Conservation (phyloP, 2,329 filamentous ascomycete genomes). For the Aureobasidium sp. region DNA sequence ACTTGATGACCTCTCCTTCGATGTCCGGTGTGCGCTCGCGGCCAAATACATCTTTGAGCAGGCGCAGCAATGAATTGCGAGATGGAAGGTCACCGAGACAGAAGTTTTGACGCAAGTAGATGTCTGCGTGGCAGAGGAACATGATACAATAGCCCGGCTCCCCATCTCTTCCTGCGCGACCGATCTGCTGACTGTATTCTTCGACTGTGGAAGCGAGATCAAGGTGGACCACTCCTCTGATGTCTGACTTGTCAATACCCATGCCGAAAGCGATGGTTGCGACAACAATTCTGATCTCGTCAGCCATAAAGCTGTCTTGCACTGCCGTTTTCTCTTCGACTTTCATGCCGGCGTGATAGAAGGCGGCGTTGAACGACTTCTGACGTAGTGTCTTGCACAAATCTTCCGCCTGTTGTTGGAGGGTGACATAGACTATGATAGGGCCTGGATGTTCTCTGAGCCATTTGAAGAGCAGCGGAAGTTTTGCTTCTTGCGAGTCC, state of each 20-base stretch:
- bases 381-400: conserved; percentile 35
- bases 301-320: conserved; percentile 49
- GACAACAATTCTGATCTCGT: conserved; percentile 40
- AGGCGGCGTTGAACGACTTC: conserved; percentile 36
- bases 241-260: conserved; percentile 52
- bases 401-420: conserved; percentile 47
- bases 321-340: conserved; percentile 38
- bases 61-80: conserved; percentile 38
- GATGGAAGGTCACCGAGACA: conserved; percentile 55
- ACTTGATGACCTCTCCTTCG: conserved; percentile 41
- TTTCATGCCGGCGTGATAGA: conserved; percentile 48
- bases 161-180: conserved; percentile 50
- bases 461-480: conserved; percentile 42
- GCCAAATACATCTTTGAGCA: conserved; percentile 48
- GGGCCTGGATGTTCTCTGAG: conserved; percentile 46
- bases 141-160: conserved; percentile 50
- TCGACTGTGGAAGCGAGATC: conserved; percentile 48
- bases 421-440: conserved; percentile 55
- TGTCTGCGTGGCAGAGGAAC: conserved; percentile 51
- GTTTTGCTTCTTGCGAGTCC: conserved; percentile 39
- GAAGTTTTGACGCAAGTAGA: conserved; percentile 54
- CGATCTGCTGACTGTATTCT: conserved; percentile 53
- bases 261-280: conserved; percentile 56
- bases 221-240: conserved; percentile 50
- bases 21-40: conserved; percentile 25